Evolutionary conservation across 2,329 filamentous ascomycete genomes (phyloP), one percentile per base, ranked within the genome.

Genomic region (Thielaviopsis cerberus): DNA sequence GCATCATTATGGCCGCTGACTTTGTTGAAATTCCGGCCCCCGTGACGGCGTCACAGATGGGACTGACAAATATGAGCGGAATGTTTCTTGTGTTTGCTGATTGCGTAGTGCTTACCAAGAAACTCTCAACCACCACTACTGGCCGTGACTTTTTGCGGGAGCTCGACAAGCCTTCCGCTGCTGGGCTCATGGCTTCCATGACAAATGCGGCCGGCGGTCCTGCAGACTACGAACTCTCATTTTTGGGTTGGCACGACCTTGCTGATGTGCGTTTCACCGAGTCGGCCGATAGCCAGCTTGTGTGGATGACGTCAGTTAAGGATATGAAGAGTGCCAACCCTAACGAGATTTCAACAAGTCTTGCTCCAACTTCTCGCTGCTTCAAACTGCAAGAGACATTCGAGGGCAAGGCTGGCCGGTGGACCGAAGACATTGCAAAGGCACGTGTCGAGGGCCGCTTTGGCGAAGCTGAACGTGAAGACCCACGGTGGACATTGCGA

Each of bases 41-140:
- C 0, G 94, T 85, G 64, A 55, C 56, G 25, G 45, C 34, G 7
- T 25, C 55, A 25, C 56, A 51, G 22, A 45, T 58, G 50, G 53
- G 55, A 13, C 27, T 57, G n/a, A 50, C 54, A 24, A 71, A 74
- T 25, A 62, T 67, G 0, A 72, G 66, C 55, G 86, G 87, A 1
- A 82, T 95, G 24, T 76, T 97, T 55, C 72, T 97, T 3, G 74
- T 97, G 2, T 97, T 96, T 66, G 81, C 87, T 2, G 90, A 96
- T 64, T 85, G 80, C 57, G 68, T 96, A 0, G 77, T 94, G 17
- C 72, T 95, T 22, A 71, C 95, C 15, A 84, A 83, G 63, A 94
- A 90, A 68, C 73, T 80, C 26, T 73, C 75, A 3, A 76, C 77
- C 8, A 77, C 77, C 57, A 79, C 76, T 30, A 85, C 82, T 7